Evolutionary conservation across 106 monocot species (phyloP), one percentile per base, ranked within the genome.

Genomic region (Platanthera zijinensis): DNA sequence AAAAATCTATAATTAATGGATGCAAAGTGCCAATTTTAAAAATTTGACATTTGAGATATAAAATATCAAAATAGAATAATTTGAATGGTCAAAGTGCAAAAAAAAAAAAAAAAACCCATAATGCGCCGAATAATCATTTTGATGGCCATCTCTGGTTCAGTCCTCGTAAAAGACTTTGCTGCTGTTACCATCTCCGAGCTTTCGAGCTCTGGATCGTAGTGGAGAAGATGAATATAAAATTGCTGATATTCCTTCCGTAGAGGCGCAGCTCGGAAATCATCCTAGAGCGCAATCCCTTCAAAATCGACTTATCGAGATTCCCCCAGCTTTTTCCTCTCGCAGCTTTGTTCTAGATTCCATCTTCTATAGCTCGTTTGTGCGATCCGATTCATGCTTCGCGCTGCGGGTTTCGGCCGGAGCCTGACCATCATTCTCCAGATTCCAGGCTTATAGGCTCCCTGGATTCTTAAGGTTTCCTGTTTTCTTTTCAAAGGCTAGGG

Each of bases 141-240:
- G 39, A 39, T 3, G 1, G 39, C 39, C 39, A 39, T 39, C 39
- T 39, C 3, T 39, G 3, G 39, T 39, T 39, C 56, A 56, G 14
- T 56, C n/a, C 56, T 15, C 56, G n/a, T 56, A 56, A 56, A 56
- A 15, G 5, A 14, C 14, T 25, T 25, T 56, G 56, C 17, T 56
- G 5, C 5, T 56, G 56, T 56, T 56, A 56, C 56, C 56, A 17
- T 56, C 56, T 39, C 39, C 39, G 39, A 39, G 12, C 56, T 5
- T 56, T 14, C 14, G 5, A 56, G 56, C 21, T 8, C 5, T 45
- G 69, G 1, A 71, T 71, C 70, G 39, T 39, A 13, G 70, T 48
- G 18, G 70, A 71, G 48, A 71, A 48, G 45, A 71, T 47, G 69
- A 48, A 71, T 71, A 71, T 48, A 48, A 71, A 48, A 71, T 19